Evolutionary conservation across 352 stramenopile genomes (phyloP).

Genomic region (Phytophthora multivora): DNA sequence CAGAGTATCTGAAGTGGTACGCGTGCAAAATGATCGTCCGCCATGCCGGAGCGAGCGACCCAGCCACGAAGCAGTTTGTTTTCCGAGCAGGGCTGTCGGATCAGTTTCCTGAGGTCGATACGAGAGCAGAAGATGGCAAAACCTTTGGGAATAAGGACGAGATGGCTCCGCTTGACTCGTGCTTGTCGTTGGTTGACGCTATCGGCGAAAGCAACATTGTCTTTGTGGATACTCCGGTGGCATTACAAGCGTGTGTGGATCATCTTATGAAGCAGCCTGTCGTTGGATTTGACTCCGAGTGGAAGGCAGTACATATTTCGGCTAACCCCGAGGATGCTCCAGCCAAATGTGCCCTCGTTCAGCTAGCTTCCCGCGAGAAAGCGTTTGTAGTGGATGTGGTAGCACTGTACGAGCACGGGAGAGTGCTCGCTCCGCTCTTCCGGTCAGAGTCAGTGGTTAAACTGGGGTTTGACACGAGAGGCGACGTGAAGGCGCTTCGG

Average conservation of each 20-base stretch:
- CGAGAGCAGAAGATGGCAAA: constrained; percentile 24
- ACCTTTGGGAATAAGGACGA: constrained; percentile 48
- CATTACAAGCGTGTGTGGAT: constrained; percentile 38
- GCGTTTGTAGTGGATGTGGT: constrained; percentile 77
- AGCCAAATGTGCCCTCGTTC: constrained; percentile 62
- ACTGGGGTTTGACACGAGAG: constrained; percentile 72
- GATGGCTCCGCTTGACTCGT: constrained; percentile 41
- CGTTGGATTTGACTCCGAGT: constrained; percentile 84
- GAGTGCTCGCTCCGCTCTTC: constrained; percentile 50
- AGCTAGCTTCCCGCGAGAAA: constrained; percentile 62
- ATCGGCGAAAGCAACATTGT: constrained; percentile 51
- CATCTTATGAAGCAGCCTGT: constrained; percentile 48
- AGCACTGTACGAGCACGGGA: constrained; percentile 37
- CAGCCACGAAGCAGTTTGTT: constrained; percentile 62
- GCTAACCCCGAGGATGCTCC: constrained; percentile 1
- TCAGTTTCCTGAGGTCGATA: constrained; percentile 59
- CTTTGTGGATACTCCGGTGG: constrained; percentile 60
- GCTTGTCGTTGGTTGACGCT: constrained; percentile 50
- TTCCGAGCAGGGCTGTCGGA: constrained; percentile 39
- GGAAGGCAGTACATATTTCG: constrained; percentile 57
- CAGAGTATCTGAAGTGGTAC: constrained; percentile 44
- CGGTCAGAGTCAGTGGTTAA: constrained; percentile 56
- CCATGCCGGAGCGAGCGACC: constrained; percentile 41
- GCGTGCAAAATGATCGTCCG: constrained; percentile 63
- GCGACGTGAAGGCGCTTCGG: constrained; percentile 64